phyloP scores from a whole-genome alignment of 2,329 filamentous ascomycete genomes.

The Aspergillus sp. region DNA sequence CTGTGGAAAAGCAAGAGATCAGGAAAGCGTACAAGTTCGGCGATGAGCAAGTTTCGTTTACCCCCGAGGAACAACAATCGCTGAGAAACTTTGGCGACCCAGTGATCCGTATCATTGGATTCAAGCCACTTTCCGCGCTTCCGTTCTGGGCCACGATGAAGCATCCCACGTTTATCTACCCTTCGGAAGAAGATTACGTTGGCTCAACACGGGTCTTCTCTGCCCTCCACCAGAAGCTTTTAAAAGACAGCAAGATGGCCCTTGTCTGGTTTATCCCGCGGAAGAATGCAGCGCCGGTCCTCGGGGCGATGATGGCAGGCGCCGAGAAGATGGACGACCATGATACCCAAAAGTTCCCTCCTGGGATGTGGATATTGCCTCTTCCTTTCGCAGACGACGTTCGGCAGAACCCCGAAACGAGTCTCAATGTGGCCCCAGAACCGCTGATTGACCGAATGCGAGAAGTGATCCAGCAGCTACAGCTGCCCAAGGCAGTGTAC shows the following conservation, averaged over 20 bases:
- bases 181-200: conserved; percentile 78
- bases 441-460: conserved; percentile 73
- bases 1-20: conserved; percentile 70
- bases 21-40: conserved; percentile 95
- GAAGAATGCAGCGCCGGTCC: conserved; percentile 64
- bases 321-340: conserved; percentile 55
- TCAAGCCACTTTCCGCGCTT: conserved; percentile 69
- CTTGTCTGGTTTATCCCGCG: conserved; percentile 85
- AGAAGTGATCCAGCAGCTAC: conserved; percentile 70
- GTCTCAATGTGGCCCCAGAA: conserved; percentile 53
- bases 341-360: conserved; percentile 62
- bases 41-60: conserved; percentile 79
- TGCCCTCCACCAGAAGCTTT: conserved; percentile 77
- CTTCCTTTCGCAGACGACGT: conserved; percentile 87
- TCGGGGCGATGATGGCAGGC: conserved; percentile 76
- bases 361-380: conserved; percentile 79
- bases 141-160: conserved; percentile 77
- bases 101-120: conserved; percentile 80
- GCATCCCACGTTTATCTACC: conserved; percentile 87
- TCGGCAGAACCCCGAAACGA: conserved; percentile 59
- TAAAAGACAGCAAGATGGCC: conserved; percentile 69
- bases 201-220: conserved; percentile 91
- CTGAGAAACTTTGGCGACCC: conserved; percentile 74
- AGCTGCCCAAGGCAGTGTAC: conserved; percentile 76
- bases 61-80: conserved; percentile 67